Base-by-base conservation (phyloP, 2,329 filamentous ascomycete species). In the Aspergillus ruber region DNA sequence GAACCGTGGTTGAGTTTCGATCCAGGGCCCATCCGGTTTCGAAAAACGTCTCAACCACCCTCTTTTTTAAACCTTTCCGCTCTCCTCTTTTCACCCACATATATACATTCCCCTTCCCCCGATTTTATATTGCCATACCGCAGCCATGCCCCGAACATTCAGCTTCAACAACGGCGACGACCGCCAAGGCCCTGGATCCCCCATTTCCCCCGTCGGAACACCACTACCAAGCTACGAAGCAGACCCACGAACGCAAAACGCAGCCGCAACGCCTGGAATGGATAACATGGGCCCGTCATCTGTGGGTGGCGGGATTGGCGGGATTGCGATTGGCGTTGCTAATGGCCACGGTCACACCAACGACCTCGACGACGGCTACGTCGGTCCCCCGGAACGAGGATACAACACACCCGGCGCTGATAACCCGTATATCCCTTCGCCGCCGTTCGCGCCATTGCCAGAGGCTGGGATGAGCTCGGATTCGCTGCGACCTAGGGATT, bases 231-330 rank as follows among this genome's bases (percentile, higher is more conserved):
- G 36, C 36, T 18, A 17, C 10, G 10, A 18, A 39, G 17, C 17
- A 20, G 18, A 39, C 18, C 36, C 63, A 4, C 64, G 64, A 25
- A 67, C 67, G 6, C 57, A 39, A 17, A 39, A 59, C 50, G 68
- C 59, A 48, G 70, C 64, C 39, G 68, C 73, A 21, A 85, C 82
- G 1, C 81, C 82, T 2, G 83, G 81, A 29, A 76, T 80, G 51
- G 83, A 88, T 68, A 87, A 88, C 63, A 80, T 84, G 54, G 76
- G 83, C 50, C 74, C 80, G 43, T 66, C 73, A 35, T 80, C 84
- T 13, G 74, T 77, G 21, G 74, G 73, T 18, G 84, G 83, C 56
- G 84, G 83, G 47, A 82, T 88, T 66, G 75, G 83, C 25, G 83
- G 83, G 46, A 80, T 87, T 50, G 84, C 85, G 35, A 75, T 83